phyloP scores from a whole-genome alignment of 768 basidiomycete species.

The Paxillus rubicundulus region DNA sequence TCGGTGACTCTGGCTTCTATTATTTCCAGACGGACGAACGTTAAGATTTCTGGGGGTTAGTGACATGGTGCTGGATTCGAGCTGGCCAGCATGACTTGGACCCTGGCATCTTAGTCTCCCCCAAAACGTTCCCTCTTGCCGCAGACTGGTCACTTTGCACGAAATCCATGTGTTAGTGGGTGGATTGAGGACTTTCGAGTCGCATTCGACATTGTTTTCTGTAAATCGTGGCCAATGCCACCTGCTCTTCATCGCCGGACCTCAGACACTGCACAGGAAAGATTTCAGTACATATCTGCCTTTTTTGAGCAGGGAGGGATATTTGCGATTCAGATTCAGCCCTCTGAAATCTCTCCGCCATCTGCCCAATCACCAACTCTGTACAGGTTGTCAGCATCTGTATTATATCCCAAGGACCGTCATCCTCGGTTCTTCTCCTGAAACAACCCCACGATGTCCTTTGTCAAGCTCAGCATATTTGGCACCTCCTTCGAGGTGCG shows the following conservation, averaged over 20 bases:
- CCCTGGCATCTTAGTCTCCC: no score
- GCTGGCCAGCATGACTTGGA: no score
- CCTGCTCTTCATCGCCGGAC: conserved; percentile 4
- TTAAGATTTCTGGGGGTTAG: no score
- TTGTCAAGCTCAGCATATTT: conserved; percentile 98
- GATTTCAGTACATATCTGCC: background rate
- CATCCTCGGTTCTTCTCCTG: background rate
- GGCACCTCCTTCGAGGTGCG: conserved; percentile 94
- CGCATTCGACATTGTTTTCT: no score
- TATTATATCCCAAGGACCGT: background rate
- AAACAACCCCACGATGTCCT: conserved; percentile 58
- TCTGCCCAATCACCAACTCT: conserved; percentile 2
- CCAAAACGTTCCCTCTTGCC: no score
- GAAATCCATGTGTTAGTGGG: background rate
- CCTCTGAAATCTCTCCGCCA: conserved; percentile 16
- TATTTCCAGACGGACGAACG: no score
- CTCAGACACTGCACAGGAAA: conserved; percentile 16
- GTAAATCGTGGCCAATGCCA: no score
- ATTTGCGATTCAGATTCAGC: conserved; percentile 13
- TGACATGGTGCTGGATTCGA: no score
- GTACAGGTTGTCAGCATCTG: background rate
- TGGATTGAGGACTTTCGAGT: background rate
- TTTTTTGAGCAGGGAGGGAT: background rate
- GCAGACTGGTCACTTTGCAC: background rate
- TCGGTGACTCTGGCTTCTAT: no score